A percentile compares a stretch with the other conserved stretches of the same genome.
Evolutionary conservation across 129 eudicot genomes (phyloP).

Genomic region (Helichrysum umbraculigerum): DNA sequence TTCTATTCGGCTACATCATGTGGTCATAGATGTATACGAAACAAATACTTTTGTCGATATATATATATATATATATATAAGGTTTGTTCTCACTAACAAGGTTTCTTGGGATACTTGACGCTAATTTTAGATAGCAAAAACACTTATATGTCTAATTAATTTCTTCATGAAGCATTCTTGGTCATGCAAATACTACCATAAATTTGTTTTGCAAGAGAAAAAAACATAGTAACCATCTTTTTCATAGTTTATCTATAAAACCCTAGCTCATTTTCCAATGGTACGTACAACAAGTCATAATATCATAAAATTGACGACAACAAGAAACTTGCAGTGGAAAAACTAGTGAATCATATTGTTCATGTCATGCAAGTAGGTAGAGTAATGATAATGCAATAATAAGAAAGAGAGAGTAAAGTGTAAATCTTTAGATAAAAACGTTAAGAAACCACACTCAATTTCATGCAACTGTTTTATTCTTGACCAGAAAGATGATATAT

Average conservation of each 20-base stretch:
- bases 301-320: not conserved
- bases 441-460: slow-evolving; percentile 55
- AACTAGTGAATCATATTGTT: not conserved
- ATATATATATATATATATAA: no score
- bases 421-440: slow-evolving; percentile 33
- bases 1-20: no score
- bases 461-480: slow-evolving; percentile 43
- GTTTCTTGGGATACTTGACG: not conserved
- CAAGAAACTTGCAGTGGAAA: not conserved
- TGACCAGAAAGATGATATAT: slow-evolving; percentile 18
- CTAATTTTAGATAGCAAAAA: not conserved
- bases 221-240: not conserved
- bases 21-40: no score
- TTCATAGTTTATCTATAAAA: not conserved
- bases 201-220: no score
- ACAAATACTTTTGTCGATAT: no score
- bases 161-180: not conserved
- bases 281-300: not conserved
- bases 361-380: slow-evolving; percentile 6
- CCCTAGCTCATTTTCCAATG: slow-evolving; percentile 4
- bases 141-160: not conserved
- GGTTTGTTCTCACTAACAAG: no score
- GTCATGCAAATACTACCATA: not conserved
- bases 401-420: slow-evolving; percentile 22
- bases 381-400: slow-evolving; percentile 45